Evolutionary conservation across 1,284 basidiomycete species (phyloP).

Genomic region (Marasmius oreades): DNA sequence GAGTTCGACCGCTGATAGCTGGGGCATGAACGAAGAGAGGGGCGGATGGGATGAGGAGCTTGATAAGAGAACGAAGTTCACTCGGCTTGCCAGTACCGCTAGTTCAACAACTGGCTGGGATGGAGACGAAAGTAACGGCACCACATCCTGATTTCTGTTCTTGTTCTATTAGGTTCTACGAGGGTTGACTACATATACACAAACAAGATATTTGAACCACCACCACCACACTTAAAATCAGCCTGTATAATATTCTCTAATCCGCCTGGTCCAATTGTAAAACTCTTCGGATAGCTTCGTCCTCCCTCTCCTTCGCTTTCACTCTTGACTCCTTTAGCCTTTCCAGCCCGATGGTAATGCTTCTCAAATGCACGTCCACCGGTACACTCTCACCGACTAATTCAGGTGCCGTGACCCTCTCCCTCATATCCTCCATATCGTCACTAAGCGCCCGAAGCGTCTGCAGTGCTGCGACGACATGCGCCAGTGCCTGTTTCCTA

Average conservation of each 20-base stretch:
- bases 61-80: not conserved
- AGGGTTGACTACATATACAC: too few relatives aligned
- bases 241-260: not conserved
- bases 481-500: slow-evolving; percentile 53
- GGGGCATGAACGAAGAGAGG: slow-evolving; percentile 8
- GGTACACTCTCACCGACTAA: slow-evolving; percentile 56
- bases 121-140: slow-evolving; percentile 36
- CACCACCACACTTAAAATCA: too few relatives aligned
- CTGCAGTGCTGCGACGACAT: slow-evolving; percentile 60
- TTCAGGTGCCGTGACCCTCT: slow-evolving; percentile 62
- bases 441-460: slow-evolving; percentile 58
- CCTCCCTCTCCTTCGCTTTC: slow-evolving; percentile 36
- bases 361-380: slow-evolving; percentile 67
- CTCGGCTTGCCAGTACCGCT: slow-evolving; percentile 17
- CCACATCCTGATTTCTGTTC: slow-evolving; percentile 17
- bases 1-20: not conserved
- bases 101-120: slow-evolving; percentile 38
- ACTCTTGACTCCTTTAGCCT: slow-evolving; percentile 56
- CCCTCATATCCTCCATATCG: slow-evolving; percentile 71
- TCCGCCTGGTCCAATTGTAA: slow-evolving; percentile 14
- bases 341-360: slow-evolving; percentile 59
- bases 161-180: too few relatives aligned
- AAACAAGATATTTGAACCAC: too few relatives aligned
- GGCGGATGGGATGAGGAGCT: slow-evolving; percentile 10
- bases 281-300: slow-evolving; percentile 32